phyloP scores from a whole-genome alignment of 2,329 filamentous ascomycete species.

The Ambrosiella cleistominuta region DNA sequence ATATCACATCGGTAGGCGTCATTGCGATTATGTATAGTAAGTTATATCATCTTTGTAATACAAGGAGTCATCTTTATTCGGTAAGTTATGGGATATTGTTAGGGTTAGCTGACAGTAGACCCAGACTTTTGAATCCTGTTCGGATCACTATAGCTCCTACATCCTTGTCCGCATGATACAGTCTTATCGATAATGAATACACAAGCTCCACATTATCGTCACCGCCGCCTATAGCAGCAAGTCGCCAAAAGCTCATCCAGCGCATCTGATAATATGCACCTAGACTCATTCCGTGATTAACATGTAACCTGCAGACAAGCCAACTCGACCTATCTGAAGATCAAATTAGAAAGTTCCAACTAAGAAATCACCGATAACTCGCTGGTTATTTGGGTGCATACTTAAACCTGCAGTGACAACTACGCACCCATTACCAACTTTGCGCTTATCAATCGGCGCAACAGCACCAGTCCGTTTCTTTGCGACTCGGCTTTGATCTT shows the following conservation, averaged over 20 bases:
- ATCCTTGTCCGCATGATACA: neutral
- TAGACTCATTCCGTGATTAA: neutral
- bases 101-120: no score
- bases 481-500: neutral
- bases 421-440: neutral
- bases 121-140: no score
- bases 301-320: neutral
- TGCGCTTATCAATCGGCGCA: neutral
- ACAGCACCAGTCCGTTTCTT: neutral
- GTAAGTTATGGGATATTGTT: no score
- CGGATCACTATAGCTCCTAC: neutral
- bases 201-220: neutral
- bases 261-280: no score
- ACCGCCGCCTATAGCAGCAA: neutral
- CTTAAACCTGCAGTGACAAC: neutral
- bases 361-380: neutral
- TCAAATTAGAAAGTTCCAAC: neutral
- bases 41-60: no score
- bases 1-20: neutral
- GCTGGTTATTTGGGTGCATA: neutral
- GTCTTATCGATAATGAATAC: neutral
- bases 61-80: no score
- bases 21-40: neutral
- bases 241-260: neutral
- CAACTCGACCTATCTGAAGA: neutral